A percentile compares a stretch with the other conserved stretches of the same genome.
These are phyloP conservation scores for Kockiozyma suomiensis DNA, from an alignment of 805 yeast species.

Conservation along the genomic window DNA sequence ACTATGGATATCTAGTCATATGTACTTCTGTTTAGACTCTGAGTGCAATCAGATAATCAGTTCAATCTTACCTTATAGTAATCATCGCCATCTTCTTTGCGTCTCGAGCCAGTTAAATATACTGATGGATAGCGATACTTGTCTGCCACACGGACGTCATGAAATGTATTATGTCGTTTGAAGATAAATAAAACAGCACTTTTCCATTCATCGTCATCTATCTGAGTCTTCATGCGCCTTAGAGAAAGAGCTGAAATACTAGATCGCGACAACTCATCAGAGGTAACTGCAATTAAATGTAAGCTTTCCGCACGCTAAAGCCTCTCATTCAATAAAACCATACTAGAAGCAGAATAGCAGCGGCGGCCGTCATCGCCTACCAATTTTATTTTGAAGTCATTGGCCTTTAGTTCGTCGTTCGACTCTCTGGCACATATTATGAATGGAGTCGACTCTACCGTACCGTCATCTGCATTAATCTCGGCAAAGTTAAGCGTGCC, in stretches of 20 bases:
- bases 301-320: not conserved
- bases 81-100: constrained; percentile 2
- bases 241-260: not conserved
- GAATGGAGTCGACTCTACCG: constrained; percentile 11
- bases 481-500: constrained; percentile 22
- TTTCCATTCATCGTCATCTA: constrained; percentile 18
- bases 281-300: not conserved
- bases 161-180: constrained; percentile 7
- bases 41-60: not conserved
- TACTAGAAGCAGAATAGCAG: constrained; percentile 13
- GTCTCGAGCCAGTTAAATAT: constrained; percentile 1
- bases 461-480: constrained; percentile 2
- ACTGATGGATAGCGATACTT: constrained; percentile 16
- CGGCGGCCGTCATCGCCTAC: constrained; percentile 17
- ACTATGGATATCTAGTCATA: constrained; percentile 6
- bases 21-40: not conserved
- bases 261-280: not conserved
- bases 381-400: not conserved
- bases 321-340: not conserved
- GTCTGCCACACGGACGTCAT: not conserved
- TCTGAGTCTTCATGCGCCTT: not conserved
- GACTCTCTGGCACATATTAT: constrained; percentile 14
- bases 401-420: not conserved
- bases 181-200: constrained; percentile 6
- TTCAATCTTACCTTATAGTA: not conserved